A percentile compares a stretch with the other conserved stretches of the same genome.
Conservation (phyloP, 371 early-diverging fungal species). For the Nematocida ausubeli region DNA sequence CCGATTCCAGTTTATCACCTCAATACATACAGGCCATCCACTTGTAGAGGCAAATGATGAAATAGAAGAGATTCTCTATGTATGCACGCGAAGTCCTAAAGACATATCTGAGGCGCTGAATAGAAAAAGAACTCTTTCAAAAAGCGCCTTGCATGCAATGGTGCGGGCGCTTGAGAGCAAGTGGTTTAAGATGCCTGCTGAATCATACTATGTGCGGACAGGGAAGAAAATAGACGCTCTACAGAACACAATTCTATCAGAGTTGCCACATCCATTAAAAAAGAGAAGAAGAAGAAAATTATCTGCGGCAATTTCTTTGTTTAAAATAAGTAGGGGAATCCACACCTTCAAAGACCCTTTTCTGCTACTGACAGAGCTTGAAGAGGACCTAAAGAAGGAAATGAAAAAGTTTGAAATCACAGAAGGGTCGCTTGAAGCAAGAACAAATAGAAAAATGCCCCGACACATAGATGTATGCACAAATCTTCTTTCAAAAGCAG, state of each 20-base stretch:
- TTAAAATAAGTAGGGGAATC: slow-evolving; percentile 20
- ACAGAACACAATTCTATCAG: not conserved
- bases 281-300: not conserved
- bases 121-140: not conserved
- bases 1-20: slow-evolving; percentile 18
- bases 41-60: not conserved
- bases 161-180: slow-evolving; percentile 39
- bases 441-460: not conserved
- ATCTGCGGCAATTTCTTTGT: slow-evolving; percentile 20
- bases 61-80: slow-evolving; percentile 45
- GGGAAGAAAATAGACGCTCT: not conserved
- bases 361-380: not conserved
- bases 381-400: not conserved
- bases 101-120: not conserved
- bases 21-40: not conserved
- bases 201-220: not conserved
- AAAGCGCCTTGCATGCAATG: not conserved
- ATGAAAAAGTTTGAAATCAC: not conserved
- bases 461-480: not conserved
- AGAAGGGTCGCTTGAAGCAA: not conserved
- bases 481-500: not conserved
- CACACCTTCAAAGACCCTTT: not conserved
- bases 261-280: not conserved
- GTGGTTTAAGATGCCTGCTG: slow-evolving; percentile 39
- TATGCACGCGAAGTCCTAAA: slow-evolving; percentile 17